These are phyloP conservation scores for Solanum pimpinellifolium DNA, from an alignment of 257 asterid species.

Conservation along the genomic window DNA sequence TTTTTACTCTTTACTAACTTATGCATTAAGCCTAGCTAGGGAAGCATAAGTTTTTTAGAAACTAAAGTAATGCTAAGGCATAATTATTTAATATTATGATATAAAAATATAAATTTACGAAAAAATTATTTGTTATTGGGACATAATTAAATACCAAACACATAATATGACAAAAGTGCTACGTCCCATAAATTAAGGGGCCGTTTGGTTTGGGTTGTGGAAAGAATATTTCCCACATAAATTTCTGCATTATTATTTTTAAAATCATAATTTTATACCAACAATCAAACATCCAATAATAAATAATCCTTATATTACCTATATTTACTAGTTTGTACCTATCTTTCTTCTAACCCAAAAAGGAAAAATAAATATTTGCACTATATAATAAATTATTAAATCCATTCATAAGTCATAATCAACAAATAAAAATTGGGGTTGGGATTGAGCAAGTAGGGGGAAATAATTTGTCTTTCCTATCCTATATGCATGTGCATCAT, in stretches of 20 bases:
- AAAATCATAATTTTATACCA: not conserved
- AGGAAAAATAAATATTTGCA: not conserved
- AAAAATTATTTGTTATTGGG: no score
- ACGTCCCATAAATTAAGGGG: not conserved
- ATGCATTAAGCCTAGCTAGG: not conserved
- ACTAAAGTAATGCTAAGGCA: not conserved
- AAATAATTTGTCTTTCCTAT: not conserved
- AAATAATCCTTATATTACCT: not conserved
- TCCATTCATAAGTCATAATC: not conserved
- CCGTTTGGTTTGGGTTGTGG: not conserved
- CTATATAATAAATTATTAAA: not conserved
- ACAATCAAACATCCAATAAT: not conserved
- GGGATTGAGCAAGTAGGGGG: not conserved
- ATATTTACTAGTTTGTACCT: not conserved
- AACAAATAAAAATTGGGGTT: not conserved
- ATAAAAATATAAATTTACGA: no score
- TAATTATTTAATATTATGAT: no score
- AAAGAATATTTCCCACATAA: not conserved
- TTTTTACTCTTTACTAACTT: not conserved
- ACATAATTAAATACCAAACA: not conserved
- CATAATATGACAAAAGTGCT: no score
- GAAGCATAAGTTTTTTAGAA: not conserved
- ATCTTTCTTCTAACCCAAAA: not conserved
- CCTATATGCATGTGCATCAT: conserved; percentile 23
- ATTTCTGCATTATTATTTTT: not conserved